Evolutionary conservation across 495 filamentous ascomycete genomes (phyloP).

Genomic region (Penicillium simplicissimum): DNA sequence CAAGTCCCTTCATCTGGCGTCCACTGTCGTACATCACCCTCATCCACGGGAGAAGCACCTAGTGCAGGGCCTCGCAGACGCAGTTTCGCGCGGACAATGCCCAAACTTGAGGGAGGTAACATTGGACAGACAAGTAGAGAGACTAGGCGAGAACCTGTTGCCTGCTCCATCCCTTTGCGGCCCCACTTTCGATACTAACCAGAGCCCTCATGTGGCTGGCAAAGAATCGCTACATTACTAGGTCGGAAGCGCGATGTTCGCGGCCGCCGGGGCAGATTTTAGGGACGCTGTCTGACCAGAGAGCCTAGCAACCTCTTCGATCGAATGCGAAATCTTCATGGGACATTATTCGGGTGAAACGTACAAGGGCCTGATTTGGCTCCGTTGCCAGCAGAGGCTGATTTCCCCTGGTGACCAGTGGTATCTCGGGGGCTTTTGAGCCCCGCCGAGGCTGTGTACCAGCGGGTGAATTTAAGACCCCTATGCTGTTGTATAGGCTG

Average conservation of each 20-base stretch:
- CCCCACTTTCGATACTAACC: neutral
- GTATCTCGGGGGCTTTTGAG: no score
- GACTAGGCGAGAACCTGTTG: neutral
- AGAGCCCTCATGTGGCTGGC: neutral
- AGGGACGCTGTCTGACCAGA: neutral
- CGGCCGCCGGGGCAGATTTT: neutral
- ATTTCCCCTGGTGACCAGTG: no score
- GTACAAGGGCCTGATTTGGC: no score
- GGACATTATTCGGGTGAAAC: no score
- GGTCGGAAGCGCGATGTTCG: neutral
- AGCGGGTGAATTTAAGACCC: no score
- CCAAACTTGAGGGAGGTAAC: neutral
- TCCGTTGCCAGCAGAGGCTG: no score
- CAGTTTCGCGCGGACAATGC: neutral
- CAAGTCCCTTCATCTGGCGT: neutral
- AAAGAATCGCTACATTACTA: neutral
- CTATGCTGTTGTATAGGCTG: no score
- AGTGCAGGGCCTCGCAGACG: neutral
- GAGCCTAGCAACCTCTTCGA: neutral
- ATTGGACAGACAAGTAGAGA: neutral
- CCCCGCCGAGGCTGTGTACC: no score
- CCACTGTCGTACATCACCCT: neutral
- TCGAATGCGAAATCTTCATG: no score
- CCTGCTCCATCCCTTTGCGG: neutral
- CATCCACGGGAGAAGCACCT: neutral